Evolutionary conservation across 192 early-diverging fungal species (phyloP), one percentile per base, ranked within the genome.

Genomic region (Pilobolus umbonatus): DNA sequence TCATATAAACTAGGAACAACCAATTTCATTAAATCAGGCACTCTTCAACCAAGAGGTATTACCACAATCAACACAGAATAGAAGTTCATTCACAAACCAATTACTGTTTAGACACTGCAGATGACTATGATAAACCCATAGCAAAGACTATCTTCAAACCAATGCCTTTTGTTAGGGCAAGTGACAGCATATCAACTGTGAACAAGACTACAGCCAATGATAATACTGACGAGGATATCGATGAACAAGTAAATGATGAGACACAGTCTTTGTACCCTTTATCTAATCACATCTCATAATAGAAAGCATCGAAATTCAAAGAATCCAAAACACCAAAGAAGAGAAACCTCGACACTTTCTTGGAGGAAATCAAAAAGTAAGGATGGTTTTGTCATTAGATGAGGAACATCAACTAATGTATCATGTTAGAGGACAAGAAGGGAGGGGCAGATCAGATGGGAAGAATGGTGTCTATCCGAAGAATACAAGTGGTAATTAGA

Each of bases 321-420:
- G 71, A 75, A 22, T 57, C 72, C 17, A 82, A 80, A 35, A 58
- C 76, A 21, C 75, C 71, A 42, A 79, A 78, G 60, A 91, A 88
- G 69, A 86, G 92, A 46, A 85, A 93, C 40, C 64, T 96, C 57
- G 91, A 94, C 59, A 65, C 80, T 22, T 93, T 93, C 48, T 65
- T 94, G 29, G 87, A 92, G 60, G 92, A 93, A 55, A 74, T 96
- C 34, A 93, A 92, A 73, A 69, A 71, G 81, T 81, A 71, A 15
- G 30, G n/a, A n/a, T n/a, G n/a, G n/a, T n/a, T n/a, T n/a, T n/a
- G n/a, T n/a, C n/a, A n/a, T n/a, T n/a, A n/a, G n/a, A n/a, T n/a
- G n/a, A n/a, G n/a, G n/a, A n/a, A n/a, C n/a, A n/a, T n/a, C n/a
- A n/a, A n/a, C n/a, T n/a, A n/a, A n/a, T 35, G 15, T 28, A 8